A percentile compares a stretch with the other conserved stretches of the same genome.
Conservation (phyloP, 1,284 basidiomycete species). For the Gymnopus androsaceus region DNA sequence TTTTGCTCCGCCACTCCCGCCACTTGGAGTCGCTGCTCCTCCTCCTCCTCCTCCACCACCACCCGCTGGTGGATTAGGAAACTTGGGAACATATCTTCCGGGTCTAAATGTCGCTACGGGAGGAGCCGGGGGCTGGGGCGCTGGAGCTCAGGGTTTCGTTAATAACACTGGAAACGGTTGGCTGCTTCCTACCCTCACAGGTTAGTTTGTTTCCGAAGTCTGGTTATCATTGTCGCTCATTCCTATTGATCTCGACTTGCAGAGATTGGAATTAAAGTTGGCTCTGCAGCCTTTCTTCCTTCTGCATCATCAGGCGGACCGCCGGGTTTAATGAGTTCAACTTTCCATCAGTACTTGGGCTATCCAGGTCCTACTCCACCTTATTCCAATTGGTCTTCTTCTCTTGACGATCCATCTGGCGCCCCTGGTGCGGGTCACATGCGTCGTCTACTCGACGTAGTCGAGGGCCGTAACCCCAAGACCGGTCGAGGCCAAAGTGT, state of each 20-base stretch:
- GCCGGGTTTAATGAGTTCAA: background rate
- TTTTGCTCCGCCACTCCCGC: background rate
- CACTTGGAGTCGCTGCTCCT: background rate
- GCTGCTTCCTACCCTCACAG: conserved; percentile 62
- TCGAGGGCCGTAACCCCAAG: conserved; percentile 67
- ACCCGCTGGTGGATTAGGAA: no score
- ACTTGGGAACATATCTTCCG: no score
- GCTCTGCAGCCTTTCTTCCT: conserved; percentile 46
- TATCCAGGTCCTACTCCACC: background rate
- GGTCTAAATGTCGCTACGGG: no score
- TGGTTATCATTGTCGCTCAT: no score
- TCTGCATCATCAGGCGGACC: background rate
- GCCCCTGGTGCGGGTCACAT: conserved; percentile 49
- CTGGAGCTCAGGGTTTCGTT: background rate
- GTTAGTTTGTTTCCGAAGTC: no score
- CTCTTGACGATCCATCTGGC: background rate
- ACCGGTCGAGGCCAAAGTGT: conserved; percentile 27
- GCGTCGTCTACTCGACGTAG: conserved; percentile 64
- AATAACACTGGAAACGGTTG: conserved; percentile 34
- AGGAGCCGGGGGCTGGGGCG: no score
- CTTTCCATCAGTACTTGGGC: background rate
- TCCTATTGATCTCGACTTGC: no score
- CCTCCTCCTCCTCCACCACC: no score
- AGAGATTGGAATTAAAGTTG: conserved; percentile 57
- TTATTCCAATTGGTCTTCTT: background rate